A percentile compares a stretch with the other conserved stretches of the same genome.
These are phyloP conservation scores for Aquilaria malaccensis DNA, from an alignment of 345 rosid species.

Conservation along the genomic window DNA sequence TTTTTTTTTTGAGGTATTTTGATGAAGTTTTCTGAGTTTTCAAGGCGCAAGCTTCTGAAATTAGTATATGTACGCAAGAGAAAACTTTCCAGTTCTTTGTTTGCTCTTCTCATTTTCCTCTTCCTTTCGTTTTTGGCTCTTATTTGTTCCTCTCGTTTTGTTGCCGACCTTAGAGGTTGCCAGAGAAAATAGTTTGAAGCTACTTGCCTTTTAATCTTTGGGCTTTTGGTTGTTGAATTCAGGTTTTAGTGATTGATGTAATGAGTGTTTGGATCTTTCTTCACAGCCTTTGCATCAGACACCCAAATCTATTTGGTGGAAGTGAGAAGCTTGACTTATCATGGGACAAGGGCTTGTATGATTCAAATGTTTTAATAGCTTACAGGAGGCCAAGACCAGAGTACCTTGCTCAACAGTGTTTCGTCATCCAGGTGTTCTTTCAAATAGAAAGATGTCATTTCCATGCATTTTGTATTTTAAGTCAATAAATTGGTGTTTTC, in stretches of 20 bases:
- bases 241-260: conserved; percentile 7
- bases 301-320: conserved; percentile 96
- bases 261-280: conserved; percentile 16
- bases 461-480: not conserved
- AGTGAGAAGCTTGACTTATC: conserved; percentile 96
- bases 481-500: not conserved
- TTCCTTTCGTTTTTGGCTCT: not conserved
- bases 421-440: conserved; percentile 56
- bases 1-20: not conserved
- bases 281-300: conserved; percentile 82
- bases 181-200: not conserved
- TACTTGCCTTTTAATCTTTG: conserved; percentile 3
- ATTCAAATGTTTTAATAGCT: conserved; percentile 79
- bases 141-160: not conserved
- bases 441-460: not conserved
- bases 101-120: not conserved
- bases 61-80: no score
- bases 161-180: no score
- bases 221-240: not conserved
- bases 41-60: no score
- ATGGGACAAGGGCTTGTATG: conserved; percentile 86
- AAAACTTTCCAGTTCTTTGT: not conserved
- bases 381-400: conserved; percentile 90
- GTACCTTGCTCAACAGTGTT: conserved; percentile 87
- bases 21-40: not conserved